Percentiles rank a stretch among this genome's conserved stretches.
These are phyloP conservation scores for Pterocarpus macrocarpus DNA, from an alignment of 306 rosid genomes.

Conservation along the genomic window DNA sequence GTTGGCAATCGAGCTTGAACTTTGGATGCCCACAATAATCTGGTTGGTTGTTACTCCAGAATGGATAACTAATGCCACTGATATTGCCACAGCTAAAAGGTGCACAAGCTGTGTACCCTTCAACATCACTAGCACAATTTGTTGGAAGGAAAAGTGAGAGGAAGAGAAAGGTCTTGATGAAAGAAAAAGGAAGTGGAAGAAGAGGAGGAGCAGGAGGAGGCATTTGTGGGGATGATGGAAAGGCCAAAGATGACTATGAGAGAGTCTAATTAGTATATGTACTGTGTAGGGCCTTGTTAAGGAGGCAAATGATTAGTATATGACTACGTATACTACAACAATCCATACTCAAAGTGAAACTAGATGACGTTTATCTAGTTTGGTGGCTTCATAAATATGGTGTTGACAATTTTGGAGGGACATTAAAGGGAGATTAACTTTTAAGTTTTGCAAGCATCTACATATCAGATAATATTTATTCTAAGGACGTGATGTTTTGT, in stretches of 20 bases:
- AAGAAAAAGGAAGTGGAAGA: neutral
- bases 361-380: conserved; percentile 13
- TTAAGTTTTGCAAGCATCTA: conserved; percentile 28
- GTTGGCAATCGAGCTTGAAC: conserved; percentile 50
- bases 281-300: conserved; percentile 1
- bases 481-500: neutral
- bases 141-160: conserved; percentile 37
- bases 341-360: conserved; percentile 33
- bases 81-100: conserved; percentile 55
- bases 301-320: conserved; percentile 16
- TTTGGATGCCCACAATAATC: conserved; percentile 53
- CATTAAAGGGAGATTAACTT: conserved; percentile 13
- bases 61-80: conserved; percentile 50
- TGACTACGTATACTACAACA: neutral
- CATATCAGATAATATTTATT: neutral
- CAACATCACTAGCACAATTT: conserved; percentile 26
- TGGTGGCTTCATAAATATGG: neutral
- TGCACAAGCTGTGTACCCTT: conserved; percentile 42
- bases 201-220: neutral
- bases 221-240: conserved; percentile 11
- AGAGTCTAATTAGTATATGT: conserved; percentile 10
- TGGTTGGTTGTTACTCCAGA: conserved; percentile 46
- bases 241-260: neutral
- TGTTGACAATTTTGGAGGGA: conserved; percentile 24
- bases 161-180: conserved; percentile 40